These are phyloP conservation scores for Pyrus communis DNA, from an alignment of 306 rosid species.

Conservation along the genomic window DNA sequence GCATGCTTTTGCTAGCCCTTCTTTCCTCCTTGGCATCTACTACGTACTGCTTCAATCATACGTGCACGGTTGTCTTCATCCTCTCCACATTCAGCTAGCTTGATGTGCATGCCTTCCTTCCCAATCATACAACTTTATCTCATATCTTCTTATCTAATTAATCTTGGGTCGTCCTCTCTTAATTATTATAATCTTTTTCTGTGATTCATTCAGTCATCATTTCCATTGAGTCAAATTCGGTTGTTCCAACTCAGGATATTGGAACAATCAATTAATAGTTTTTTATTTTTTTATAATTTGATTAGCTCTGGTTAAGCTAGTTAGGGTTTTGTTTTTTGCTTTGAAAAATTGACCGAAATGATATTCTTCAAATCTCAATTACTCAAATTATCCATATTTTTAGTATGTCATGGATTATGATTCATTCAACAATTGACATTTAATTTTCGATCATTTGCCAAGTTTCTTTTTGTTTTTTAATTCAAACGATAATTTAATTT, in stretches of 20 bases:
- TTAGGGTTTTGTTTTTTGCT: too few species aligned
- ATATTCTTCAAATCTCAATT: too few species aligned
- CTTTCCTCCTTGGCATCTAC: conserved; percentile 9
- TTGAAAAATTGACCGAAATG: too few species aligned
- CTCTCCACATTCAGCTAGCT: conserved; percentile 14
- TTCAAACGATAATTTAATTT: too few species aligned
- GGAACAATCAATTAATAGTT: not conserved
- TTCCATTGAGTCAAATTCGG: not conserved
- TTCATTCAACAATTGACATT: too few species aligned
- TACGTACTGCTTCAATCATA: not conserved
- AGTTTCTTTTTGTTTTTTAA: too few species aligned
- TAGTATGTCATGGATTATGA: too few species aligned
- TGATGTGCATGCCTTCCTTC: conserved; percentile 18
- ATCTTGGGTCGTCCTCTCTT: conserved; percentile 20
- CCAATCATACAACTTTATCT: conserved; percentile 22
- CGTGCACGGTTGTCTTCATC: conserved; percentile 15
- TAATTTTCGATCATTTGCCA: too few species aligned
- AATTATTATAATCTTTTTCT: conserved; percentile 13
- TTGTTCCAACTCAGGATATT: not conserved
- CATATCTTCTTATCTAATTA: conserved; percentile 39
- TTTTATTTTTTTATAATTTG: not conserved
- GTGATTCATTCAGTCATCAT: not conserved
- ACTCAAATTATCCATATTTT: too few species aligned
- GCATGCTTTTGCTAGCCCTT: not conserved
- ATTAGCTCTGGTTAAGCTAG: not conserved